These are phyloP conservation scores for Jaltomata sinuosa DNA, from an alignment of 257 asterid species.

Conservation along the genomic window DNA sequence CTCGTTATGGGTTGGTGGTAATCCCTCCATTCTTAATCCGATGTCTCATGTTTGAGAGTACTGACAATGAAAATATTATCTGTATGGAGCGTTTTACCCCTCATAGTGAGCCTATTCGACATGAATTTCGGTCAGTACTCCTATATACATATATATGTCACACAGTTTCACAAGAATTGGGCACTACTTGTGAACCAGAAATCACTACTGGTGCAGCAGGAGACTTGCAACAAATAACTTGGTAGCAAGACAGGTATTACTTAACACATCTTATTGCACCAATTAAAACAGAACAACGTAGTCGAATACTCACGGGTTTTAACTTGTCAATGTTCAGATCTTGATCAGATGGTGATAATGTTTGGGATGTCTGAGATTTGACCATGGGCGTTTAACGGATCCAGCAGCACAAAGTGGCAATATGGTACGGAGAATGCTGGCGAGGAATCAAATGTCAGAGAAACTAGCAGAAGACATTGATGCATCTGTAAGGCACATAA, in stretches of 20 bases:
- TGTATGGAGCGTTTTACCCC: neutral
- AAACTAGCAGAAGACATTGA: constrained; percentile 63
- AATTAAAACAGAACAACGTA: neutral
- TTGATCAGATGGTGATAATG: constrained; percentile 40
- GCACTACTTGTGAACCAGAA: constrained; percentile 31
- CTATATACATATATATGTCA: no score
- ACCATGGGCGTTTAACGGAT: constrained; percentile 45
- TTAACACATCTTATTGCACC: neutral
- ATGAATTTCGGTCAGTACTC: neutral
- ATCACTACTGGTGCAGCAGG: constrained; percentile 64
- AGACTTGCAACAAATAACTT: constrained; percentile 51
- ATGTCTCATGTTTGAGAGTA: neutral
- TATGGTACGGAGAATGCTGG: constrained; percentile 55
- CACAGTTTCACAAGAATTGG: neutral
- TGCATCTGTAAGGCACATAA: constrained; percentile 21
- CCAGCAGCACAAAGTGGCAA: constrained; percentile 52
- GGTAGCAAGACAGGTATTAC: constrained; percentile 44
- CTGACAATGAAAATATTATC: neutral
- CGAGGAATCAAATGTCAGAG: constrained; percentile 63
- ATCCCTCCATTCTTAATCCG: neutral
- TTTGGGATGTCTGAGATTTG: constrained; percentile 72
- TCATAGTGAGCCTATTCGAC: neutral
- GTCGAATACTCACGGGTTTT: neutral
- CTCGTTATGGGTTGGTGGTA: neutral
- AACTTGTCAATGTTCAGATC: neutral